Base-by-base conservation (phyloP, 768 basidiomycete genomes). In the Boletus edulis region DNA sequence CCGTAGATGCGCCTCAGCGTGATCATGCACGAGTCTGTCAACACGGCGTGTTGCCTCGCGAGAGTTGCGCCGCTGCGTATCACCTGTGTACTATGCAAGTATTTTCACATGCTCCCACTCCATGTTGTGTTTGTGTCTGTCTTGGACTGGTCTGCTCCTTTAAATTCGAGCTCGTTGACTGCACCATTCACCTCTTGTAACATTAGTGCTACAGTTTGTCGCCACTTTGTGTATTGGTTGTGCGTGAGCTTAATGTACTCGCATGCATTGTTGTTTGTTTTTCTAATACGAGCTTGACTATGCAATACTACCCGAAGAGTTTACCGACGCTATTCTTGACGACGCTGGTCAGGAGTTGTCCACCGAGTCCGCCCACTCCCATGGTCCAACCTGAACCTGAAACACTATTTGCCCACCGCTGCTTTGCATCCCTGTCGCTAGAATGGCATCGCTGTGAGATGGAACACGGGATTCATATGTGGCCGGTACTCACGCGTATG, bases 381-480 rank as follows among this genome's bases (percentile, higher is more conserved):
- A 89, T 72, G 49, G 81, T 76, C 86, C 91, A 91, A 37, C 79
- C 80, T 3, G 81, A 81, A n/a, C 85, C 77, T 13, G 83, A 81
- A 17, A 91, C 78, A 27, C 78, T 81, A 55, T 82, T 86, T 3
- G 94, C 93, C 96, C 93, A 98, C 49, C 85, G 83, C 62, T 87
- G 83, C 71, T 97, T 97, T 27, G 96, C 91, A 64, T 98, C 96
- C 47, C 94, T 85, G 67, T 96, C 94, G 45, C 88, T 89, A 29
- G 63, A 15, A 65, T 34, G 34, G 7, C 51, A 38, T 37, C 11
- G 17, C 15, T 37, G 46, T 71, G 27, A 67, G 56, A 20, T 15
- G 49, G 50, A 27, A 42, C 53, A 46, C 41, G 43, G 31, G 27
- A 22, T 52, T 46, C 40, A 38, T 56, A 45, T 7, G 35, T 14